Conservation (phyloP, 1,284 basidiomycete species). For the Caloboletus firmus region DNA sequence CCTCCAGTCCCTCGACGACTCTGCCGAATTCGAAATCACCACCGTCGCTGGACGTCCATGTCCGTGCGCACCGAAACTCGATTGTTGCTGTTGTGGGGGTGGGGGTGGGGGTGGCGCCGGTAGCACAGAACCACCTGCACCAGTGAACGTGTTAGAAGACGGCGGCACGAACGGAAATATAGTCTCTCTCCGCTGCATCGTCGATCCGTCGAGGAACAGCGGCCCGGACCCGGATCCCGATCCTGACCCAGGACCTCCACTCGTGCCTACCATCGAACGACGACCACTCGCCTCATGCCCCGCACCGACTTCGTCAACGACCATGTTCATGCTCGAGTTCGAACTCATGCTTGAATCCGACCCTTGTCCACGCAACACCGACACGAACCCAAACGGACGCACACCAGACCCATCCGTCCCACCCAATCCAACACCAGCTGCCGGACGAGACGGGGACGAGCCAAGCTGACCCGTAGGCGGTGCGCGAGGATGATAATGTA, state of each 20-base stretch:
- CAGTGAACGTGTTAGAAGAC: conserved; percentile 11
- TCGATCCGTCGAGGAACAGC: conserved; percentile 14
- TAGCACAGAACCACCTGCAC: background rate
- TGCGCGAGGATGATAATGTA: conserved; percentile 9
- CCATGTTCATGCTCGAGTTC: conserved; percentile 8
- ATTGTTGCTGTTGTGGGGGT: background rate
- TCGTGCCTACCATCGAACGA: background rate
- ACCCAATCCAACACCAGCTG: background rate
- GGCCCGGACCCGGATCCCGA: background rate
- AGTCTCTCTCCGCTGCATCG: conserved; percentile 10
- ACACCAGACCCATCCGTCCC: conserved; percentile 7
- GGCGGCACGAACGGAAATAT: conserved; percentile 14
- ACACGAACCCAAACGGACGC: conserved; percentile 17
- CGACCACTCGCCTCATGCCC: conserved; percentile 4
- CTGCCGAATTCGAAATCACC: conserved; percentile 11
- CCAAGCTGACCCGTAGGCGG: conserved; percentile 9
- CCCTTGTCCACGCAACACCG: conserved; percentile 19
- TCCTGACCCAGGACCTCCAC: background rate
- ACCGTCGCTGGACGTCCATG: conserved; percentile 7
- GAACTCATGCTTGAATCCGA: conserved; percentile 18
- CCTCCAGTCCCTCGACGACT: conserved; percentile 16
- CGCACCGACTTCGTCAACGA: conserved; percentile 10
- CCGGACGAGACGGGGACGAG: conserved; percentile 1
- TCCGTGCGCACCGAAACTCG: conserved; percentile 9
- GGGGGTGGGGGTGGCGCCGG: background rate